Percentiles rank a stretch among this genome's conserved stretches.
Conservation (phyloP, 2,329 filamentous ascomycete species). For the Neofusicoccum umdonicola region DNA sequence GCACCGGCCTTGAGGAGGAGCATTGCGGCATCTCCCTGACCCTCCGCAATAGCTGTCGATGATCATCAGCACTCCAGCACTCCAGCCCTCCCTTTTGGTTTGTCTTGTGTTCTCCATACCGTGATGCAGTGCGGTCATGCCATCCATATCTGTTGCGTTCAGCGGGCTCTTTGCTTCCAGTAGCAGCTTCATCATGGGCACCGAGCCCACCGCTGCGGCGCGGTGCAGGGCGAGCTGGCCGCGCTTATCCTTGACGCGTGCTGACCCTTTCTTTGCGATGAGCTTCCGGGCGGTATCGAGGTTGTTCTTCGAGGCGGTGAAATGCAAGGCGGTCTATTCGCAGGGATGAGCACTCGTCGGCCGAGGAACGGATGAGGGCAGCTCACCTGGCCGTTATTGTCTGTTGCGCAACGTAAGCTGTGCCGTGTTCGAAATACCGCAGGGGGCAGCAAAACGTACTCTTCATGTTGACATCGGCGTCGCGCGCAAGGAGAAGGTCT, state of each 20-base stretch:
- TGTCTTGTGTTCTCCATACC: conserved; percentile 20
- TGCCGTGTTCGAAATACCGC: neutral
- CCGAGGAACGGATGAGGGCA: conserved; percentile 16
- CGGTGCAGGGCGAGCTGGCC: conserved; percentile 91
- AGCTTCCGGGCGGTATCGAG: conserved; percentile 76
- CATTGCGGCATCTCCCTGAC: conserved; percentile 76
- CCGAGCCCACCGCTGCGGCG: conserved; percentile 83
- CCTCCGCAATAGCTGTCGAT: conserved; percentile 64
- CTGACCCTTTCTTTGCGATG: conserved; percentile 72
- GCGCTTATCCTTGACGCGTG: conserved; percentile 77
- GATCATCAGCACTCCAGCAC: neutral
- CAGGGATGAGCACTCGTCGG: conserved; percentile 12
- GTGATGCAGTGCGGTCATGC: conserved; percentile 88
- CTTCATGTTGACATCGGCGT: conserved; percentile 70
- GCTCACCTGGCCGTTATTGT: conserved; percentile 62
- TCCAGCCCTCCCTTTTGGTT: too few relatives aligned
- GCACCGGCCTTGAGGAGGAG: conserved; percentile 80
- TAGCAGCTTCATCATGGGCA: conserved; percentile 80
- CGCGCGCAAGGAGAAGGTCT: conserved; percentile 64
- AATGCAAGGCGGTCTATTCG: conserved; percentile 78
- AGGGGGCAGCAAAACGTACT: conserved; percentile 48
- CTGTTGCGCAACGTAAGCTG: conserved; percentile 37
- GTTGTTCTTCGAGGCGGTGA: conserved; percentile 86
- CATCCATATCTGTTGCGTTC: conserved; percentile 77
- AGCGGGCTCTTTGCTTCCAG: conserved; percentile 76